These are phyloP conservation scores for Phaseolus coccineus DNA, from an alignment of 331 rosid genomes.

Conservation along the genomic window DNA sequence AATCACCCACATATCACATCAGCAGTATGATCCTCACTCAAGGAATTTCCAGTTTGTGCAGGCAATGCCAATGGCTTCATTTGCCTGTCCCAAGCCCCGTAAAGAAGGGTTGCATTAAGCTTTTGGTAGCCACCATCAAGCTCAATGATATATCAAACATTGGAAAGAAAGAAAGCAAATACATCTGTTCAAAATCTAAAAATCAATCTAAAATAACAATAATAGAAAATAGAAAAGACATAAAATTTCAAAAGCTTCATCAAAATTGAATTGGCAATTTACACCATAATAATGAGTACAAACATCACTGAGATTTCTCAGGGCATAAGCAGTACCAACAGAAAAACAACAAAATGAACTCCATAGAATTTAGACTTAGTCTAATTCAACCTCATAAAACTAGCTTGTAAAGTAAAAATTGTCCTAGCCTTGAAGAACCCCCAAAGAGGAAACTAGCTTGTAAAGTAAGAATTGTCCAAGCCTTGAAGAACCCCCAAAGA, in stretches of 20 bases:
- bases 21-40: neutral
- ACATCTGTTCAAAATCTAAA: neutral
- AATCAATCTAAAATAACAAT: neutral
- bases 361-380: neutral
- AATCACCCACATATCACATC: neutral
- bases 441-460: no score
- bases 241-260: neutral
- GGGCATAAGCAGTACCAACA: conserved; percentile 19
- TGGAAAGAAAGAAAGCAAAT: neutral
- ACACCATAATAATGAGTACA: neutral
- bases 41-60: neutral
- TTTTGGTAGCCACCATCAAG: neutral
- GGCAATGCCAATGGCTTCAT: no score
- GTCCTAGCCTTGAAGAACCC: neutral
- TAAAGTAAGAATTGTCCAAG: no score
- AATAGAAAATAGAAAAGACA: neutral
- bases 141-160: neutral
- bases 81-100: no score
- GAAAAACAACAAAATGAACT: neutral
- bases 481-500: neutral
- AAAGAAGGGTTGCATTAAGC: neutral
- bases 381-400: neutral
- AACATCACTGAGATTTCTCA: neutral
- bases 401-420: neutral
- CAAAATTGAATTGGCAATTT: neutral